Percentiles rank a stretch among this genome's conserved stretches.
Conservation (phyloP, 1,284 basidiomycete species). For the Neotropicomus parvogracilis region DNA sequence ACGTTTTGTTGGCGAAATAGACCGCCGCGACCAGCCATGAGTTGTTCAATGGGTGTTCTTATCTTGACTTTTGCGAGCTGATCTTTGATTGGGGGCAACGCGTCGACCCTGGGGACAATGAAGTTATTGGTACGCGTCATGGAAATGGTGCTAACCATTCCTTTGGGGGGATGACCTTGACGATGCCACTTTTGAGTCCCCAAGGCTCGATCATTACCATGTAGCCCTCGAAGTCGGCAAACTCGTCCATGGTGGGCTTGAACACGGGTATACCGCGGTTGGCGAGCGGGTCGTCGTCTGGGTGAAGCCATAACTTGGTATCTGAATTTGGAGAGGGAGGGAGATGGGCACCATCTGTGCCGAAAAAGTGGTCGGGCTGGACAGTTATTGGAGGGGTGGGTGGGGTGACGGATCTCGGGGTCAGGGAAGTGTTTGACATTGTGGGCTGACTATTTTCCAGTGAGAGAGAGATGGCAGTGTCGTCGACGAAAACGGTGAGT, state of each 20-base stretch:
- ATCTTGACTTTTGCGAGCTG: conserved; percentile 75
- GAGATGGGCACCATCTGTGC: conserved; percentile 47
- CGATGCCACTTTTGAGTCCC: conserved; percentile 85
- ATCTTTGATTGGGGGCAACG: conserved; percentile 65
- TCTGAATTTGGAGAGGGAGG: conserved; percentile 57
- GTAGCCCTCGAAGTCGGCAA: conserved; percentile 84
- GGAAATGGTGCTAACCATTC: conserved; percentile 69
- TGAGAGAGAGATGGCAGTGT: not conserved
- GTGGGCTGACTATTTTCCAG: no score
- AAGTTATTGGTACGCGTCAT: not conserved
- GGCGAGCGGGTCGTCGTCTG: conserved; percentile 80
- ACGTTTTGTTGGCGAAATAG: conserved; percentile 90
- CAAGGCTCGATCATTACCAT: conserved; percentile 83
- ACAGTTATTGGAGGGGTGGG: conserved; percentile 42
- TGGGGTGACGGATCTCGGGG: conserved; percentile 50
- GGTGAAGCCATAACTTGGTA: conserved; percentile 64
- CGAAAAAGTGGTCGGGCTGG: conserved; percentile 83
- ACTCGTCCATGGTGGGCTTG: conserved; percentile 86
- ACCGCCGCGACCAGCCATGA: conserved; percentile 82
- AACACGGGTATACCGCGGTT: conserved; percentile 91
- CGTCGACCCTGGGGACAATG: conserved; percentile 55
- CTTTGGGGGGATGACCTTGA: conserved; percentile 90
- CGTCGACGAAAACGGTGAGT: not conserved
- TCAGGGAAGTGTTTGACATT: conserved; percentile 37
- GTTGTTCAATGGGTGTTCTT: conserved; percentile 86